Evolutionary conservation across 2,329 filamentous ascomycete genomes (phyloP).

Genomic region (Fusarium papillatum): DNA sequence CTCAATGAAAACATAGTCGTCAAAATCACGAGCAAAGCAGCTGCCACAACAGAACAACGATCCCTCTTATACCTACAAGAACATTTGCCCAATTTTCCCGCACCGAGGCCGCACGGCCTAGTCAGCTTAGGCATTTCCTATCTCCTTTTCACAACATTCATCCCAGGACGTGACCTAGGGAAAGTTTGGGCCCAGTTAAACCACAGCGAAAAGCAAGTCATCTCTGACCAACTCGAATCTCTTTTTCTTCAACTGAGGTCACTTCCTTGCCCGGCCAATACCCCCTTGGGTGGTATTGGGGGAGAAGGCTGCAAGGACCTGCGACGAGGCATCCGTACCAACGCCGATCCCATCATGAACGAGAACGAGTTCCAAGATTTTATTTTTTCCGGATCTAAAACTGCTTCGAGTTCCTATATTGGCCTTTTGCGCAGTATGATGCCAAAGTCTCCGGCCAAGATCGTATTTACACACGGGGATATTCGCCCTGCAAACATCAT

Average conservation of each 20-base stretch:
- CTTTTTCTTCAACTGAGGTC: slow-evolving; percentile 23
- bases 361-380: slow-evolving; percentile 21
- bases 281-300: slow-evolving; percentile 12
- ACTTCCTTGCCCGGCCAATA: slow-evolving; percentile 16
- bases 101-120: slow-evolving; percentile 25
- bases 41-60: slow-evolving; percentile 15
- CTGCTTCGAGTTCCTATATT: slow-evolving; percentile 15
- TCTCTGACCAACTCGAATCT: slow-evolving; percentile 21
- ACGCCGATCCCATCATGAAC: background rate
- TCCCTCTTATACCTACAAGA: slow-evolving; percentile 21
- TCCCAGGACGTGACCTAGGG: slow-evolving; percentile 21
- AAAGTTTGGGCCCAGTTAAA: slow-evolving; percentile 22
- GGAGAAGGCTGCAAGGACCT: slow-evolving; percentile 18
- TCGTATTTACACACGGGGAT: slow-evolving; percentile 27
- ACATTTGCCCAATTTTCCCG: slow-evolving; percentile 18
- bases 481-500: slow-evolving; percentile 14
- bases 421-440: slow-evolving; percentile 17
- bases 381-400: slow-evolving; percentile 19
- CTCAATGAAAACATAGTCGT: slow-evolving; percentile 17
- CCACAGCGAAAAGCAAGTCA: slow-evolving; percentile 22
- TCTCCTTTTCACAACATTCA: slow-evolving; percentile 27
- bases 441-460: slow-evolving; percentile 1
- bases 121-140: slow-evolving; percentile 15
- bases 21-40: slow-evolving; percentile 17
- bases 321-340: slow-evolving; percentile 14